Conservation (phyloP, 2,329 filamentous ascomycete species). For the Calycina herbarum region DNA sequence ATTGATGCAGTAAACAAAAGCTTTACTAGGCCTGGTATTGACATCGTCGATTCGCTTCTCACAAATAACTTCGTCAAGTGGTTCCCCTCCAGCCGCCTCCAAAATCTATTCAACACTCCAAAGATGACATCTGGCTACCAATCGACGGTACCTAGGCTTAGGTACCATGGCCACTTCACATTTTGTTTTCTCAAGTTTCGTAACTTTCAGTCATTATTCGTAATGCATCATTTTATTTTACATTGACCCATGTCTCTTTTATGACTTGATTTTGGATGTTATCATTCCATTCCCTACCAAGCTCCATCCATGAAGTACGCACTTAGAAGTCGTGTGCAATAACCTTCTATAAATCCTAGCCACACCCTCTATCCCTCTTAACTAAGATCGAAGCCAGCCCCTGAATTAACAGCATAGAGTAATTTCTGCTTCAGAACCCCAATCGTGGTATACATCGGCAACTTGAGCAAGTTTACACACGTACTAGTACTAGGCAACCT, state of each 20-base stretch:
- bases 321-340: not conserved
- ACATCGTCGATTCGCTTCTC: too few species aligned
- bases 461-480: conserved; percentile 90
- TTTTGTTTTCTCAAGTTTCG: not conserved
- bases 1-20: too few species aligned
- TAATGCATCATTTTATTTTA: conserved; percentile 1
- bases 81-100: too few species aligned
- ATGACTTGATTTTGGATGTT: not conserved
- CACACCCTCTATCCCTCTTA: conserved; percentile 11
- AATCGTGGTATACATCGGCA: conserved; percentile 76
- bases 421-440: conserved; percentile 73
- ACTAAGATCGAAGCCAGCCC: conserved; percentile 83
- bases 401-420: conserved; percentile 84
- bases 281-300: not conserved
- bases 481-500: conserved; percentile 91
- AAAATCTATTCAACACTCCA: too few species aligned
- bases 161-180: not conserved
- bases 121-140: not conserved
- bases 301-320: not conserved
- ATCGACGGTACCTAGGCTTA: not conserved
- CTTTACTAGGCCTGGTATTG: too few species aligned
- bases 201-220: conserved; percentile 1
- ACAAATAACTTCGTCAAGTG: too few species aligned
- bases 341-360: not conserved
- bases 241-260: not conserved